Conservation (phyloP, 179 eudicot species). For the Carnegiea gigantea region DNA sequence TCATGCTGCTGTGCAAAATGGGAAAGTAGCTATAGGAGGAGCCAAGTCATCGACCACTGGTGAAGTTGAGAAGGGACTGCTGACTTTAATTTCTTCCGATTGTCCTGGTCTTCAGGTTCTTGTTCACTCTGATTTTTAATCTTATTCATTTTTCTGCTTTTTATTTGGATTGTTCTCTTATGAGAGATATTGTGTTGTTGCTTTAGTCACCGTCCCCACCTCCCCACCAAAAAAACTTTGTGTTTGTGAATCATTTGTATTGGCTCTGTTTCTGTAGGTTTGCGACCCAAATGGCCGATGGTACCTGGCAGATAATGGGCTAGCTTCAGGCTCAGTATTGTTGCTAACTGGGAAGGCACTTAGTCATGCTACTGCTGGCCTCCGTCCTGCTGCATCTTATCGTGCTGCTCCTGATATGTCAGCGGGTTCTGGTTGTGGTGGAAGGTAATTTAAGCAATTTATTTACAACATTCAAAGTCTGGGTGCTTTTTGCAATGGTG, state of each 20-base stretch:
- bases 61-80: conserved; percentile 82
- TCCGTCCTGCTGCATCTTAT: conserved; percentile 80
- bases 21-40: conserved; percentile 60
- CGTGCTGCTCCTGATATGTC: conserved; percentile 53
- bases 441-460: conserved; percentile 49
- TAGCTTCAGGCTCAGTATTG: conserved; percentile 68
- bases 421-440: conserved; percentile 43
- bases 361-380: conserved; percentile 90
- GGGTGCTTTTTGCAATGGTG: conserved; percentile 3
- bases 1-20: conserved; percentile 51
- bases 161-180: background rate
- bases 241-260: conserved; percentile 22
- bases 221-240: background rate
- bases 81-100: conserved; percentile 67
- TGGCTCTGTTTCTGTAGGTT: conserved; percentile 51
- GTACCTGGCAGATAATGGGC: conserved; percentile 81
- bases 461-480: background rate
- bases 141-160: background rate
- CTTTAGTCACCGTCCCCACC: background rate
- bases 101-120: conserved; percentile 84
- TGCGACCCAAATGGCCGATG: conserved; percentile 89
- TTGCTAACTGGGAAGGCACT: conserved; percentile 84
- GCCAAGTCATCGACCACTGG: conserved; percentile 51
- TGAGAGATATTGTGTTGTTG: background rate
- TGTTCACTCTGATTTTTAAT: conserved; percentile 1